Evolutionary conservation across 495 filamentous ascomycete species (phyloP).

Genomic region (Xylaria longipes): DNA sequence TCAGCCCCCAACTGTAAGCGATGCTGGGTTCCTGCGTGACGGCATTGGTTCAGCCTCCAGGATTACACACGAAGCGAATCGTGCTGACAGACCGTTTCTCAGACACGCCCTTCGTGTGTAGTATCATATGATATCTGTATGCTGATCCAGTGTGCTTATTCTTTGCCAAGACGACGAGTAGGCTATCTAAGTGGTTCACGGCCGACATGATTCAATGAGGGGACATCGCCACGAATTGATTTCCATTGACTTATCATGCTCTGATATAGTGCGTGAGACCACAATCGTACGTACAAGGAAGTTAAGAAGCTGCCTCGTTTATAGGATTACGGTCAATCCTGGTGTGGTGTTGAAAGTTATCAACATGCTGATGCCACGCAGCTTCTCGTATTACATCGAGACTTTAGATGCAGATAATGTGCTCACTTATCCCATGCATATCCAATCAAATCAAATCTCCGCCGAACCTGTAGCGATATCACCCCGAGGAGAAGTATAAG

Average conservation of each 20-base stretch:
- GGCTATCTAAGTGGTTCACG: not conserved
- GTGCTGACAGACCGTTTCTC: not conserved
- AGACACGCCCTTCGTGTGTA: not conserved
- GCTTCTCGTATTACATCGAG: not conserved
- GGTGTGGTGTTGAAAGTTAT: not conserved
- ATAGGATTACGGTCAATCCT: not conserved
- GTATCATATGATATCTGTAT: not conserved
- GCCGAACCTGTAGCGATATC: too few species aligned
- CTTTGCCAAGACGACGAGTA: not conserved
- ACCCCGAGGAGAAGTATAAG: too few species aligned
- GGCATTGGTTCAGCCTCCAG: not conserved
- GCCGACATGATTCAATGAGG: not conserved
- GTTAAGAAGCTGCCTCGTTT: not conserved
- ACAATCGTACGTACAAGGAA: not conserved
- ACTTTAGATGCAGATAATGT: not conserved
- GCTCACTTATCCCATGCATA: not conserved
- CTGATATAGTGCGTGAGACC: not conserved
- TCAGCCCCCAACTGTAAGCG: not conserved
- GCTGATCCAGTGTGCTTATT: constrained; percentile 1
- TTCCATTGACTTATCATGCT: not conserved
- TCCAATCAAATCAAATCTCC: too few species aligned
- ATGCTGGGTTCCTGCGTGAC: constrained; percentile 5
- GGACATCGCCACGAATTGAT: not conserved
- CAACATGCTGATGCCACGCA: not conserved
- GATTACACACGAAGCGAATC: not conserved